Evolutionary conservation across 2,329 filamentous ascomycete genomes (phyloP).

Genomic region (Thelonectria olida): DNA sequence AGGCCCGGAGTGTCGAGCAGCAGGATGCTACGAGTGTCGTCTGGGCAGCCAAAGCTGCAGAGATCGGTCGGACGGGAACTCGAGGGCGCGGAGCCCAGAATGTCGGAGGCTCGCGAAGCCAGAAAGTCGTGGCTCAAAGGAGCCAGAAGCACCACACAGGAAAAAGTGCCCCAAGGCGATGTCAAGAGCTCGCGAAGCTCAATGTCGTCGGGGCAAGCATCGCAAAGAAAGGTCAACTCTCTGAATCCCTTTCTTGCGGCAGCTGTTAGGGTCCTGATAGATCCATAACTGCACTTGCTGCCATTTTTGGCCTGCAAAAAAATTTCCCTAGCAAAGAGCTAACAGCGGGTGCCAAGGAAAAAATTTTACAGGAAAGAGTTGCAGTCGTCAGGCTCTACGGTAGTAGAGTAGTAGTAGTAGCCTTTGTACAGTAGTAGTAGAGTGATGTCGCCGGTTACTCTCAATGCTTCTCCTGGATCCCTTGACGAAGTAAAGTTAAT

Average conservation of each 20-base stretch:
- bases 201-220: constrained; percentile 1
- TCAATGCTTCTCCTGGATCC: too few relatives aligned
- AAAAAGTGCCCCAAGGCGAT: constrained; percentile 18
- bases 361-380: constrained; percentile 1
- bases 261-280: constrained; percentile 18
- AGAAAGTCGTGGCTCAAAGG: constrained; percentile 6
- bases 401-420: too few relatives aligned
- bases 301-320: background rate
- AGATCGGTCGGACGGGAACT: constrained; percentile 22
- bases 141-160: constrained; percentile 12
- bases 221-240: constrained; percentile 22
- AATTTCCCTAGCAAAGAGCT: background rate
- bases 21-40: constrained; percentile 7
- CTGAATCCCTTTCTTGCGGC: constrained; percentile 19
- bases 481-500: too few relatives aligned
- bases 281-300: constrained; percentile 1
- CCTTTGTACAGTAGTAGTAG: too few relatives aligned
- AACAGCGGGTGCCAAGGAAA: constrained; percentile 2
- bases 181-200: constrained; percentile 21
- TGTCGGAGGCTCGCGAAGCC: constrained; percentile 20
- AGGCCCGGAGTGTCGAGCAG: constrained; percentile 7
- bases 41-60: constrained; percentile 22
- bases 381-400: too few relatives aligned
- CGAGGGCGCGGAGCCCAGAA: constrained; percentile 16
- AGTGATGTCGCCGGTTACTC: too few relatives aligned